Evolutionary conservation across 495 filamentous ascomycete species (phyloP).

Genomic region (Lindgomyces ingoldianus): DNA sequence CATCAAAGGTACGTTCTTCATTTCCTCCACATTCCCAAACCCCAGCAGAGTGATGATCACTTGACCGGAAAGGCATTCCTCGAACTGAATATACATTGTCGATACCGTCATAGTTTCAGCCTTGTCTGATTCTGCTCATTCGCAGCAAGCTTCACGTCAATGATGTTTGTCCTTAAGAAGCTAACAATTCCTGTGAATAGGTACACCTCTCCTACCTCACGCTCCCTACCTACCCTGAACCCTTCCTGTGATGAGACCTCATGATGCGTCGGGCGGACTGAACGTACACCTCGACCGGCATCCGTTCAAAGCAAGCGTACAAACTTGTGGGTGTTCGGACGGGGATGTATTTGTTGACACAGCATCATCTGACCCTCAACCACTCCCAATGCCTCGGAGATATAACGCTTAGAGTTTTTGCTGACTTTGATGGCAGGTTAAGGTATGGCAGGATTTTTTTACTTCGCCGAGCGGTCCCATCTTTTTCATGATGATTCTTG

Average conservation of each 20-base stretch:
- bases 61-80: slow-evolving; percentile 94
- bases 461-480: slow-evolving; percentile 41
- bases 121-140: slow-evolving; percentile 78
- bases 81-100: slow-evolving; percentile 87
- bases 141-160: slow-evolving; percentile 7
- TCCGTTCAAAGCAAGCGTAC: slow-evolving; percentile 76
- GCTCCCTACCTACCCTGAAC: slow-evolving; percentile 26
- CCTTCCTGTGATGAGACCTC: slow-evolving; percentile 72
- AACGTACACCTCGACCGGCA: slow-evolving; percentile 66
- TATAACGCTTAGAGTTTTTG: background rate
- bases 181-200: slow-evolving; percentile 60
- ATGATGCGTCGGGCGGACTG: slow-evolving; percentile 99
- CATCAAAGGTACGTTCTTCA: slow-evolving; percentile 64
- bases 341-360: slow-evolving; percentile 92
- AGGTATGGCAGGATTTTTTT: slow-evolving; percentile 28
- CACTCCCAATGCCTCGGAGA: slow-evolving; percentile 22
- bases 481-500: slow-evolving; percentile 68
- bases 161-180: slow-evolving; percentile 39
- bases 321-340: slow-evolving; percentile 72
- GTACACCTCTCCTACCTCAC: slow-evolving; percentile 43
- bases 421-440: slow-evolving; percentile 13
- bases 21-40: slow-evolving; percentile 35
- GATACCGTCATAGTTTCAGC: slow-evolving; percentile 94
- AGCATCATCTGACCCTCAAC: slow-evolving; percentile 83
- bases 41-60: slow-evolving; percentile 74